Evolutionary conservation across 495 filamentous ascomycete species (phyloP).

Genomic region (Penicillium chermesinum): DNA sequence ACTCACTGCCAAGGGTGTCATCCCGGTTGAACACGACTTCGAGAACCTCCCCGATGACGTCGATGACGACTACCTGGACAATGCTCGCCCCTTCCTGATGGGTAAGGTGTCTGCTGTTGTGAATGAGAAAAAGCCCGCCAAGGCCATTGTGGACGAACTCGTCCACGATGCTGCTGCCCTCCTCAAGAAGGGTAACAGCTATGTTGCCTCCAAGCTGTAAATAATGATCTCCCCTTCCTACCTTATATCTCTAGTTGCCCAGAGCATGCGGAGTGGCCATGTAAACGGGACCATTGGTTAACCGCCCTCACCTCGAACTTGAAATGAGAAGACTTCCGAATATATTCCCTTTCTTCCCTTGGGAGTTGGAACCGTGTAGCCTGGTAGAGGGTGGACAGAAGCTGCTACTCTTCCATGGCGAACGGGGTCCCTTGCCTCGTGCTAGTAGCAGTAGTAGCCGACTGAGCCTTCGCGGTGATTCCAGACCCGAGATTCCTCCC

Average conservation of each 20-base stretch:
- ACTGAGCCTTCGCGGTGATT: too few relatives aligned
- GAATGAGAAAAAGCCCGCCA: constrained; percentile 88
- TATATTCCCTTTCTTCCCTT: too few relatives aligned
- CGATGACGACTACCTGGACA: constrained; percentile 80
- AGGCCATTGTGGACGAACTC: constrained; percentile 92
- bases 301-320: too few relatives aligned
- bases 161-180: constrained; percentile 72
- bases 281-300: neutral
- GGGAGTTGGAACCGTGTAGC: too few relatives aligned
- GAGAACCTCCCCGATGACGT: constrained; percentile 72
- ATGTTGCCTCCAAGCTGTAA: constrained; percentile 65
- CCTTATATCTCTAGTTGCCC: constrained; percentile 8
- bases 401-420: too few relatives aligned
- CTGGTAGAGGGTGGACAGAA: too few relatives aligned
- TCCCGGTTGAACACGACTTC: constrained; percentile 91
- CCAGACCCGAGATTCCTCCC: too few relatives aligned
- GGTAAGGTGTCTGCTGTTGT: constrained; percentile 92
- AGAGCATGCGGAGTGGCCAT: neutral
- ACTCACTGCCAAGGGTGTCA: constrained; percentile 77
- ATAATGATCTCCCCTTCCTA: constrained; percentile 13
- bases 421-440: too few relatives aligned
- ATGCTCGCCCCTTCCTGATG: constrained; percentile 90
- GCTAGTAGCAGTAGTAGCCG: too few relatives aligned
- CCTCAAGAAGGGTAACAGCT: constrained; percentile 55
- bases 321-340: too few relatives aligned